Conservation (phyloP, 345 rosid genomes). For the Acer saccharum region DNA sequence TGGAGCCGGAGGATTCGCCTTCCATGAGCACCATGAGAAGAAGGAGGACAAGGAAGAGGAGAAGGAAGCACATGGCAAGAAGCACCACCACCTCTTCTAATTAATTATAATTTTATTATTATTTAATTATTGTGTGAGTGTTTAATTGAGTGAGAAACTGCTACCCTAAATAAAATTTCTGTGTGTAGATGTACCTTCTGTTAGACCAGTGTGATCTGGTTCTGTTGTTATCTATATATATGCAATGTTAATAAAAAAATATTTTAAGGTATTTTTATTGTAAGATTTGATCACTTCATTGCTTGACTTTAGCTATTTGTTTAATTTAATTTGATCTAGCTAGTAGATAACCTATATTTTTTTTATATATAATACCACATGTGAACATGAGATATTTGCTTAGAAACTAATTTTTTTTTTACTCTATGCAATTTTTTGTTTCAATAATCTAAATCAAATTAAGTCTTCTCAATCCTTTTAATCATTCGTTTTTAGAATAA, state of each 20-base stretch:
- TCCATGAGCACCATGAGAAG: slow-evolving; percentile 70
- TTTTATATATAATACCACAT: too few species aligned
- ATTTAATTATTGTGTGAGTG: neutral
- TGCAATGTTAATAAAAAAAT: neutral
- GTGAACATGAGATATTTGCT: too few species aligned
- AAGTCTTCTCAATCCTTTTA: too few species aligned
- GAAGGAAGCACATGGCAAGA: slow-evolving; percentile 49
- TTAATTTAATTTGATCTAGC: too few species aligned
- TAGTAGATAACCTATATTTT: too few species aligned
- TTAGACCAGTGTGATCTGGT: neutral
- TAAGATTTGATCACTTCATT: neutral
- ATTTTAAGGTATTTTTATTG: neutral
- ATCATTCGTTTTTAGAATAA: too few species aligned
- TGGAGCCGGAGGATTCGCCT: slow-evolving; percentile 47
- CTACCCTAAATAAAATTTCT: neutral
- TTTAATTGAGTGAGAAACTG: neutral
- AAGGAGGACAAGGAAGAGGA: slow-evolving; percentile 45
- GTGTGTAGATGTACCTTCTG: neutral
- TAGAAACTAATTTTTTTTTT: too few species aligned
- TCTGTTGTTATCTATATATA: neutral
- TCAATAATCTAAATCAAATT: too few species aligned
- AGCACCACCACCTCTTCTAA: slow-evolving; percentile 50
- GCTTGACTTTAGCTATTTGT: neutral
- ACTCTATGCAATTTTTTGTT: too few species aligned
- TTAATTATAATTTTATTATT: neutral